A percentile compares a stretch with the other conserved stretches of the same genome.
These are phyloP conservation scores for Xylaria telfairii DNA, from an alignment of 495 filamentous ascomycete species.

Conservation along the genomic window DNA sequence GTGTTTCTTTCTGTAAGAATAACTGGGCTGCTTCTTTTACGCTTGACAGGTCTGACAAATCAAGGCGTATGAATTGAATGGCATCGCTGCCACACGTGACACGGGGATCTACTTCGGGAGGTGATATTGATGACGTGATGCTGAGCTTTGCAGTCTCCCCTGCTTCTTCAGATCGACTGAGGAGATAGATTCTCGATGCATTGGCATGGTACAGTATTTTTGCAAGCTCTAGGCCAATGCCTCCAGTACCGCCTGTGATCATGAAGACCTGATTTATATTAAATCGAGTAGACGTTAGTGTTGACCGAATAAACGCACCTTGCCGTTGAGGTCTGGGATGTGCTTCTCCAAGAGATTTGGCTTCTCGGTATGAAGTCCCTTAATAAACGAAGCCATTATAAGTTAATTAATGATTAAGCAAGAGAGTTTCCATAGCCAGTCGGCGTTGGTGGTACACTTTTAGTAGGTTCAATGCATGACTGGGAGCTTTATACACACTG, in stretches of 20 bases:
- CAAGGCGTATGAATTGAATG: not conserved
- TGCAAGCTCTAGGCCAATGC: slow-evolving; percentile 51
- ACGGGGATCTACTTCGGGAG: not conserved
- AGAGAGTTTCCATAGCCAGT: no score
- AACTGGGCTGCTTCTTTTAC: not conserved
- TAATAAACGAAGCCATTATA: not conserved
- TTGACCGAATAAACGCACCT: not conserved
- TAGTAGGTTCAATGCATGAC: not conserved
- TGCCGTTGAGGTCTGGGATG: not conserved
- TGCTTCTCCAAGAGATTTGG: not conserved
- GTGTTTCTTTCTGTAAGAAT: slow-evolving; percentile 39
- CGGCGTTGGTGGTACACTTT: not conserved
- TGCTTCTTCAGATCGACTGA: not conserved
- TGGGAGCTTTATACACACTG: not conserved
- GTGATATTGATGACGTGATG: not conserved
- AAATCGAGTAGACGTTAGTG: not conserved
- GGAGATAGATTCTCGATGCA: slow-evolving; percentile 51
- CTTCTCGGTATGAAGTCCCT: not conserved
- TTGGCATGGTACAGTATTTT: slow-evolving; percentile 47
- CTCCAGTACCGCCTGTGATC: slow-evolving; percentile 52
- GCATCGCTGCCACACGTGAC: not conserved
- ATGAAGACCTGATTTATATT: slow-evolving; percentile 38
- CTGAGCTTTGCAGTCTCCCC: not conserved
- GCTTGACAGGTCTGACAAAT: not conserved
- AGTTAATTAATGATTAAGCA: no score